Conservation (phyloP, 306 rosid species). For the Medicago truncatula region MtrunA17r5.0-ANR NC_053043.1:16091001-16091500, state of each 20-base stretch:
- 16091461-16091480: slow-evolving; percentile 82
- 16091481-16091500: slow-evolving; percentile 67
- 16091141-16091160: slow-evolving; percentile 87
- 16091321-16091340: slow-evolving; percentile 25
- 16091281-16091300: slow-evolving; percentile 30
- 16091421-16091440: slow-evolving; percentile 94
- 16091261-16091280: slow-evolving; percentile 30
- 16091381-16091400: slow-evolving; percentile 90
- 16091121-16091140: slow-evolving; percentile 87
- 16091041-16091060: slow-evolving; percentile 7
- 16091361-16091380: slow-evolving; percentile 31
- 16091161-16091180: slow-evolving; percentile 75
- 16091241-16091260: slow-evolving; percentile 97
- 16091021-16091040: slow-evolving; percentile 25
- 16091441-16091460: slow-evolving; percentile 79
- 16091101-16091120: slow-evolving; percentile 17
- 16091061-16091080: slow-evolving; percentile 21
- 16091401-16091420: slow-evolving; percentile 99
- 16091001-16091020: slow-evolving; percentile 1
- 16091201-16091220: slow-evolving; percentile 71
- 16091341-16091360: slow-evolving; percentile 13
- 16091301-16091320: slow-evolving; percentile 35
- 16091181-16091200: slow-evolving; percentile 91
- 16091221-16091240: slow-evolving; percentile 84
- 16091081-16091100: slow-evolving; percentile 14